Percentiles rank a stretch among this genome's conserved stretches.
These are phyloP conservation scores for Podospora fimiseda DNA, from an alignment of 495 filamentous ascomycete species.

Conservation along the genomic window DNA sequence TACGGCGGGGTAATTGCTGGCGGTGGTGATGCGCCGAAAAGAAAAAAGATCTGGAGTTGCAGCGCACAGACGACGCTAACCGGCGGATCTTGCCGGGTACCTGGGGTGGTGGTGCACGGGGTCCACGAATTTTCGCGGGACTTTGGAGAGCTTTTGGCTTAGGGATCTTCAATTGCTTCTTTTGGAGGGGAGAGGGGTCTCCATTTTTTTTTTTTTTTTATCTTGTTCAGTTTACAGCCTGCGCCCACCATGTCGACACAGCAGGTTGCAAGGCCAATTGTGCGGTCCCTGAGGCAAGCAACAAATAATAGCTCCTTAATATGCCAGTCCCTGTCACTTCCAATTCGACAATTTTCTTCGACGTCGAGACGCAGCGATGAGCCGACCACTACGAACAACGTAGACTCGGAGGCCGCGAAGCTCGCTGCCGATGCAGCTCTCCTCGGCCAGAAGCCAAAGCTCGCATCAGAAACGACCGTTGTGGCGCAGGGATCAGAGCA, in stretches of 20 bases:
- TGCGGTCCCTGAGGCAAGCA: constrained; percentile 54
- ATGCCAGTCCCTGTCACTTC: constrained; percentile 25
- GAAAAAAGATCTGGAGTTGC: constrained; percentile 27
- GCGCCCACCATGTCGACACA: constrained; percentile 60
- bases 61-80: constrained; percentile 17
- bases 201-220: constrained; percentile 17
- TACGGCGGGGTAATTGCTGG: background rate
- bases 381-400: constrained; percentile 24
- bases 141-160: background rate
- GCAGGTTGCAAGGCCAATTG: constrained; percentile 60
- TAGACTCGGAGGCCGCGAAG: constrained; percentile 10
- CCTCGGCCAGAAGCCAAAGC: constrained; percentile 11
- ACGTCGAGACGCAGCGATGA: constrained; percentile 37
- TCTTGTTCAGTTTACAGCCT: constrained; percentile 6
- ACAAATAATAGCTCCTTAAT: constrained; percentile 22
- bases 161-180: constrained; percentile 3
- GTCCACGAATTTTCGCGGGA: constrained; percentile 17
- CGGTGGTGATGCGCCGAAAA: background rate
- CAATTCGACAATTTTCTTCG: constrained; percentile 43
- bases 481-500: constrained; percentile 50
- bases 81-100: constrained; percentile 14
- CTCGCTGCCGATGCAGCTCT: constrained; percentile 13
- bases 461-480: constrained; percentile 26
- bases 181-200: background rate
- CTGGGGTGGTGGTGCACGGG: constrained; percentile 8